A percentile compares a stretch with the other conserved stretches of the same genome.
Conservation (phyloP, 2,329 filamentous ascomycete species). For the Fusarium pseudocircinatum region DNA sequence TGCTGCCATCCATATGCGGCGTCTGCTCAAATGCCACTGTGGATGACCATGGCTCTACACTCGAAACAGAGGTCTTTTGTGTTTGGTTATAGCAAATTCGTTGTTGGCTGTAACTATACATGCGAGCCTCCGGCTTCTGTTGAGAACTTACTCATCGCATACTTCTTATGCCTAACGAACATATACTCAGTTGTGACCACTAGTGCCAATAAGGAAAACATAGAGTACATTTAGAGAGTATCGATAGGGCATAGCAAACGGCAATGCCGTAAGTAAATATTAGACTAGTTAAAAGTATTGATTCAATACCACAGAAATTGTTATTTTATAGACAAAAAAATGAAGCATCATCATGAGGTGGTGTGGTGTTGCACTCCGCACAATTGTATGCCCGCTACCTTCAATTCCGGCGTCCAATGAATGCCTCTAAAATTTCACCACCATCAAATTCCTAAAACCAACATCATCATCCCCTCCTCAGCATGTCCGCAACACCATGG, state of each 20-base stretch:
- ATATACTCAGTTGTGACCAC: no score
- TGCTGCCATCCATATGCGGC: no score
- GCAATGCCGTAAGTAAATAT: no score
- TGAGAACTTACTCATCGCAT: no score
- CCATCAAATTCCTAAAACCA: not conserved
- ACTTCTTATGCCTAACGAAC: no score
- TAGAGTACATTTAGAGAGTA: not conserved
- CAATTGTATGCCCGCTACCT: conserved; percentile 23
- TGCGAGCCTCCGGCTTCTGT: no score
- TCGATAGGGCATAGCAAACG: not conserved
- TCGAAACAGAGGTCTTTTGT: no score
- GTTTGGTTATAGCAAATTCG: no score
- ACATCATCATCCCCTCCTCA: conserved; percentile 12
- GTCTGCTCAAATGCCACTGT: no score
- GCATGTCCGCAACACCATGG: conserved; percentile 50
- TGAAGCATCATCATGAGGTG: not conserved
- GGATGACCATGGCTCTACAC: no score
- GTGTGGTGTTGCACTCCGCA: not conserved
- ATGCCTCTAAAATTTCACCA: conserved; percentile 36
- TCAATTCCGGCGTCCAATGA: conserved; percentile 6
- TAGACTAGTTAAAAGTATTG: fast-evolving
- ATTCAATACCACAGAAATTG: no score
- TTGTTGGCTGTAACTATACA: no score
- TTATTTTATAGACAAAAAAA: not conserved
- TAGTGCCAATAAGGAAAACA: not conserved